These are phyloP conservation scores for Psilocybe tampanensis DNA, from an alignment of 768 basidiomycete species.

Conservation along the genomic window DNA sequence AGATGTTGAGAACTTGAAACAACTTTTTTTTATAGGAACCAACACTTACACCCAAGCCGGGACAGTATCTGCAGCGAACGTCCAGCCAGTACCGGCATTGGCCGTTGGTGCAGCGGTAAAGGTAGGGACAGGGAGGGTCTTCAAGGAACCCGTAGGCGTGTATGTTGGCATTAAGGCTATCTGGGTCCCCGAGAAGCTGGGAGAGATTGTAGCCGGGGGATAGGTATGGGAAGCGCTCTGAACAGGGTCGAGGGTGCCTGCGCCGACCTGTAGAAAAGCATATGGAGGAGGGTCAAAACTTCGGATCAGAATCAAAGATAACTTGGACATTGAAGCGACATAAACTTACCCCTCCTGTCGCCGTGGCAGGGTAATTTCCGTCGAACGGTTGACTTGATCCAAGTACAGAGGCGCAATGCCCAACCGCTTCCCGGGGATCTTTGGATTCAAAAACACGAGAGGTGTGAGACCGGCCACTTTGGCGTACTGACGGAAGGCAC, in stretches of 20 bases:
- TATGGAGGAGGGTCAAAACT: slow-evolving; percentile 1
- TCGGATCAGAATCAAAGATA: slow-evolving; percentile 9
- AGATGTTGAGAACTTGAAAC: slow-evolving; percentile 9
- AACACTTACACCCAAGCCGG: slow-evolving; percentile 52
- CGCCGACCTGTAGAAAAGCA: slow-evolving; percentile 41
- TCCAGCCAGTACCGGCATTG: slow-evolving; percentile 75
- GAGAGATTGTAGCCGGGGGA: slow-evolving; percentile 63
- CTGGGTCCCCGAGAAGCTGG: slow-evolving; percentile 54
- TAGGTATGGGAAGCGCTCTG: slow-evolving; percentile 55
- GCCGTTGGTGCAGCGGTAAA: slow-evolving; percentile 58
- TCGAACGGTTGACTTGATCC: slow-evolving; percentile 46
- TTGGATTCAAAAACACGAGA: not conserved
- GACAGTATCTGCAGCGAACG: slow-evolving; percentile 63
- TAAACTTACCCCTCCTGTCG: slow-evolving; percentile 62
- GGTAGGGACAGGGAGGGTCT: slow-evolving; percentile 63
- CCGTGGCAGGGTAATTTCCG: slow-evolving; percentile 60
- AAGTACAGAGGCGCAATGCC: slow-evolving; percentile 43
- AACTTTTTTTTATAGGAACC: too few species aligned
- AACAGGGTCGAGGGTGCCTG: slow-evolving; percentile 58
- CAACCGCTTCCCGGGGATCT: slow-evolving; percentile 51
- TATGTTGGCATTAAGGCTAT: slow-evolving; percentile 65
- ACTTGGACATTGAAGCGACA: not conserved
- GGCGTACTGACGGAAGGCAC: slow-evolving; percentile 11
- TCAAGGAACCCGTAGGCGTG: slow-evolving; percentile 67
- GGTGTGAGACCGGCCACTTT: slow-evolving; percentile 19